Evolutionary conservation across 257 asterid genomes (phyloP).

Genomic region (Capsicum baccatum): DNA sequence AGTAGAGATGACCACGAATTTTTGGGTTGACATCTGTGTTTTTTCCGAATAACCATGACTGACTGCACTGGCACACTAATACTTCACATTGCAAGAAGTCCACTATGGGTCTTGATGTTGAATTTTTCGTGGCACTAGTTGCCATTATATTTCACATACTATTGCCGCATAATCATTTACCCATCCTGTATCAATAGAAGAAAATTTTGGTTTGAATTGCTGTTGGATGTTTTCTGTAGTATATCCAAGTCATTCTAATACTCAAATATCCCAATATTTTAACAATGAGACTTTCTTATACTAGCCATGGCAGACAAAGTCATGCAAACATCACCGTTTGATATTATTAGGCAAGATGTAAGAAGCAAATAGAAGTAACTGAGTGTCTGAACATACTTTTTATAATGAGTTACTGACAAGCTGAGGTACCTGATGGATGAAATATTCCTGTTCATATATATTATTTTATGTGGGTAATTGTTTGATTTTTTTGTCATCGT

Average conservation of each 20-base stretch:
- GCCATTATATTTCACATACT: background rate
- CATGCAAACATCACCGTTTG: constrained; percentile 24
- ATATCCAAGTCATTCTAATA: constrained; percentile 16
- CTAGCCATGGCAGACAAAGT: background rate
- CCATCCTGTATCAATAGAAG: background rate
- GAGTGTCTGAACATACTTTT: background rate
- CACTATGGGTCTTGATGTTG: constrained; percentile 12
- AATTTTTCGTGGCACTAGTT: background rate
- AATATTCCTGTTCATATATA: background rate
- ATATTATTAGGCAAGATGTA: constrained; percentile 5
- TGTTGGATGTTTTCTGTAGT: background rate
- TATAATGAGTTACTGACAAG: background rate
- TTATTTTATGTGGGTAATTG: background rate
- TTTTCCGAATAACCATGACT: background rate
- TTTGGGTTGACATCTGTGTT: background rate
- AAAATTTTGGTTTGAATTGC: background rate
- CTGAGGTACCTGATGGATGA: background rate
- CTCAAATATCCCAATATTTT: background rate
- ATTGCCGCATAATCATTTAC: background rate
- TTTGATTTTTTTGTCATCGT: background rate
- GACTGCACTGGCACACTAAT: background rate
- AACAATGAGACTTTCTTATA: background rate
- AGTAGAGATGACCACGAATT: background rate
- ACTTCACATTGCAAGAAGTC: constrained; percentile 5
- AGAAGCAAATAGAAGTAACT: constrained; percentile 19